phyloP scores from a whole-genome alignment of 495 filamentous ascomycete species.

The Thozetella sp. region DNA sequence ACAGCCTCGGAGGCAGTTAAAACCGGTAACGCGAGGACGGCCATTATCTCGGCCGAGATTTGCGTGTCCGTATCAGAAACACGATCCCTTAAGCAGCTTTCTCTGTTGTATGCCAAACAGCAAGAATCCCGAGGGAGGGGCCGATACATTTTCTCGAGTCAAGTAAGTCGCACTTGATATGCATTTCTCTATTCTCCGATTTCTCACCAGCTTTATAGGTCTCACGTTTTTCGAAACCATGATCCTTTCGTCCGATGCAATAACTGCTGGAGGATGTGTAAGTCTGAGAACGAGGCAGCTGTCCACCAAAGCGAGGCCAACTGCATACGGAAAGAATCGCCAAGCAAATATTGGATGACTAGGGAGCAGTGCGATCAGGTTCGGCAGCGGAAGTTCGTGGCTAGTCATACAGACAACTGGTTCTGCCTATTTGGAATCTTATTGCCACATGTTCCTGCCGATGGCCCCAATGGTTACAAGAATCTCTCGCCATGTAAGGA shows the following conservation, averaged over 20 bases:
- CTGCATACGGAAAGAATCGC: neutral
- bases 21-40: neutral
- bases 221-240: neutral
- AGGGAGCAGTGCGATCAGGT: neutral
- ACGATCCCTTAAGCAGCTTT: neutral
- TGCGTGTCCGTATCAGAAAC: neutral
- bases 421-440: neutral
- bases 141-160: neutral
- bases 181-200: neutral
- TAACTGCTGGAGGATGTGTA: neutral
- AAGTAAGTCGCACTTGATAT: neutral
- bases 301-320: neutral
- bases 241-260: neutral
- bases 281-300: neutral
- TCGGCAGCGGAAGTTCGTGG: neutral
- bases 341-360: neutral
- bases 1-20: neutral
- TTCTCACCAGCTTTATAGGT: neutral
- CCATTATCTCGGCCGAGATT: neutral
- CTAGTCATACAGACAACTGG: neutral
- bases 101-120: neutral
- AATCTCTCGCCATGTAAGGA: neutral
- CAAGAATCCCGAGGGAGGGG: neutral
- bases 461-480: neutral
- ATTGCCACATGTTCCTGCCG: neutral